A percentile compares a stretch with the other conserved stretches of the same genome.
phyloP scores from a whole-genome alignment of 176 grass and related monocot genomes.

The Cenchrus fungigraminus region DNA sequence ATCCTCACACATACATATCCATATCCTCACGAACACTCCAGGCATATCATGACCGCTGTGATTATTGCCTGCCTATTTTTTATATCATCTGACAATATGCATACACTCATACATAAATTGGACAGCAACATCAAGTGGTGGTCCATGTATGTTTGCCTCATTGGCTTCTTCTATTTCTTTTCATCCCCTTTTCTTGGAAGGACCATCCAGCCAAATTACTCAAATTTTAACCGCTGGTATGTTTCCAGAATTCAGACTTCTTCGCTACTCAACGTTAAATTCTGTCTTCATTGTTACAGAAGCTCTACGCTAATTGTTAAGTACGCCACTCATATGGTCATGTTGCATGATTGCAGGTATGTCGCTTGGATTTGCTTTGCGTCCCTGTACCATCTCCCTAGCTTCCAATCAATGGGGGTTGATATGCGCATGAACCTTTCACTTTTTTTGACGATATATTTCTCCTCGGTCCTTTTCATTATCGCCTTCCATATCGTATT shows the following conservation, averaged over 20 bases:
- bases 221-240: conserved; percentile 95
- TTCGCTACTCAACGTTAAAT: neutral
- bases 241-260: conserved; percentile 11
- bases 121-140: conserved; percentile 97
- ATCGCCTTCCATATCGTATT: conserved; percentile 86
- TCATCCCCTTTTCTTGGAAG: conserved; percentile 91
- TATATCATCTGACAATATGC: conserved; percentile 90
- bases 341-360: conserved; percentile 64
- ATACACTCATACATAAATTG: conserved; percentile 87
- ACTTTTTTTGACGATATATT: conserved; percentile 90
- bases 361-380: conserved; percentile 94
- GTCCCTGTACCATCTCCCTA: conserved; percentile 90
- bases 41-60: conserved; percentile 88
- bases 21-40: conserved; percentile 88
- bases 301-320: conserved; percentile 17
- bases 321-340: conserved; percentile 18
- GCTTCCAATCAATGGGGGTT: conserved; percentile 97
- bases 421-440: conserved; percentile 99
- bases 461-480: conserved; percentile 88
- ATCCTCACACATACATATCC: conserved; percentile 84
- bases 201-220: conserved; percentile 89
- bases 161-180: conserved; percentile 99
- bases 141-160: conserved; percentile 96
- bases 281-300: conserved; percentile 12
- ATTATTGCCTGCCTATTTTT: conserved; percentile 85